Evolutionary conservation across 495 filamentous ascomycete species (phyloP), one percentile per base, ranked within the genome.

Genomic region (Collariella sp.): DNA sequence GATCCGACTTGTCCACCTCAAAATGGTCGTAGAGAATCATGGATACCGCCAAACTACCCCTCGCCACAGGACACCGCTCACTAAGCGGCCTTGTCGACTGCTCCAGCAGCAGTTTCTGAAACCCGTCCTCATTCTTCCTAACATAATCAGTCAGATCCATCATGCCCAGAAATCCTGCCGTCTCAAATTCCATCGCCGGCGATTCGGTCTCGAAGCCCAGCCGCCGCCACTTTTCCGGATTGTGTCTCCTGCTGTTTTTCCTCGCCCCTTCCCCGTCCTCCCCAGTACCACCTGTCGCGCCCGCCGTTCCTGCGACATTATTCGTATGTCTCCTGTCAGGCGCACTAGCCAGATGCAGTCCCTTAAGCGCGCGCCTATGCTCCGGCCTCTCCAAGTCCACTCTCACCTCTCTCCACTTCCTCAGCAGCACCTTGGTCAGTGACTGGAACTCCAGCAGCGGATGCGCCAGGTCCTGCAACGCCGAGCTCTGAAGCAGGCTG

Each of bases 121-220:
- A 97, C 33, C 82, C 82, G 65, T 96, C 89, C 63, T 95, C 88
- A 58, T 94, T 82, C 63, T 87, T 94, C 59, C 85, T 78, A 45
- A 95, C 87, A 67, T 87, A 99, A 68, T 97, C 90, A 7, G 88
- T 90, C 62, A 97, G 65, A 67, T 99, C 93, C 89, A 97, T 95
- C 83, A 99, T 88, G 19, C 94, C 93, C 39, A 99, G 69, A 65
- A 91, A 97, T 2, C 93, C 93, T 16, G 85, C 83, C 22, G 81
- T 76, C 2, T 89, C 83, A 68, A 99, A 97, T 60, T 97, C 93
- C 57, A 75, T 70, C 0, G 83, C 83, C 10, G 93, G 93, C 53
- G 78, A 87, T 65, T 97, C 94, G 0, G 88, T 84, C 68, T 93
- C 87, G 62, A 99, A 99, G 3, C 93, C 93, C 34, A 98, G 68